A percentile compares a stretch with the other conserved stretches of the same genome.
These are phyloP conservation scores for Ogataea degrootiae DNA, from an alignment of 805 yeast genomes.

Conservation along the genomic window DNA sequence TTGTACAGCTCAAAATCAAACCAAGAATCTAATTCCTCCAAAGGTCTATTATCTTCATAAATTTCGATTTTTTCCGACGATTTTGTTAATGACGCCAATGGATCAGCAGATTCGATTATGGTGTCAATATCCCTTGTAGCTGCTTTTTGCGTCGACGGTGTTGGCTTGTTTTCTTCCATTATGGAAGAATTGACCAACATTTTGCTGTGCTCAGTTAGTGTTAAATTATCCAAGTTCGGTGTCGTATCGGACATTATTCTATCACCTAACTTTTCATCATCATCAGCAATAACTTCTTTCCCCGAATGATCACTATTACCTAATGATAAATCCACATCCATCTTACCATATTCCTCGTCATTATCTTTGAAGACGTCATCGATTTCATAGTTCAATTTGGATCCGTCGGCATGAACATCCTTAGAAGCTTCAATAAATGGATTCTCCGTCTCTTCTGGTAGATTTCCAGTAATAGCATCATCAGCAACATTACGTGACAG, in stretches of 20 bases:
- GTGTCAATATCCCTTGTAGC: constrained; percentile 9
- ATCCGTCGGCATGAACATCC: constrained; percentile 1
- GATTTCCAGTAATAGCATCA: neutral
- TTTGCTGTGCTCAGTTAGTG: constrained; percentile 10
- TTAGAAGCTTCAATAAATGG: constrained; percentile 14
- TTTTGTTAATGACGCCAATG: constrained; percentile 18
- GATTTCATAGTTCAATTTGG: constrained; percentile 3
- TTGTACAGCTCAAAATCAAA: constrained; percentile 17
- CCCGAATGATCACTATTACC: neutral
- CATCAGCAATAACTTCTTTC: neutral
- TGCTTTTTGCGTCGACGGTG: neutral
- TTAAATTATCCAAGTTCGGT: constrained; percentile 16
- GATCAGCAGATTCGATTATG: constrained; percentile 21
- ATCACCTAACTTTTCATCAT: neutral
- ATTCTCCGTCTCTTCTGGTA: constrained; percentile 1
- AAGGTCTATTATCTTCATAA: constrained; percentile 14
- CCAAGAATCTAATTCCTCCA: constrained; percentile 15
- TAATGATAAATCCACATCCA: constrained; percentile 10
- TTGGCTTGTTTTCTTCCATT: too few species aligned
- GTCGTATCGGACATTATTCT: constrained; percentile 17
- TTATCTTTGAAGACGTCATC: constrained; percentile 10
- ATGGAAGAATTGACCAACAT: neutral
- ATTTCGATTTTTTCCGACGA: constrained; percentile 15
- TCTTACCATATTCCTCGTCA: constrained; percentile 6
- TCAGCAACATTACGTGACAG: neutral